phyloP scores from a whole-genome alignment of 1,139 yeast species.

The Pichia sp. region DNA sequence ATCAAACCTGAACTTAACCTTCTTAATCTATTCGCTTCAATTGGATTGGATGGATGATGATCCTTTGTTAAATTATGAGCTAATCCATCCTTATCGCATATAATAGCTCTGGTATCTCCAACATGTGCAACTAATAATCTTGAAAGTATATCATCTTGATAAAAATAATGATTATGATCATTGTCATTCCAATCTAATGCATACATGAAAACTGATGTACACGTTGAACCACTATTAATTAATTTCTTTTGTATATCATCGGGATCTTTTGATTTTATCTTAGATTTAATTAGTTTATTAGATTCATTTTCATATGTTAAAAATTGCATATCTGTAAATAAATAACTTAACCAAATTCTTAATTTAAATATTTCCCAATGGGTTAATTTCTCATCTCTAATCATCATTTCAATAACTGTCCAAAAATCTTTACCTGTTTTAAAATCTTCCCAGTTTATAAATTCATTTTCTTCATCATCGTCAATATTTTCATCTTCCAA shows the following conservation, averaged over 20 bases:
- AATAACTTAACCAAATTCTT: slow-evolving; percentile 25
- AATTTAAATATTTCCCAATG: slow-evolving; percentile 28
- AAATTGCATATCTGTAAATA: slow-evolving; percentile 29
- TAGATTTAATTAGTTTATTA: slow-evolving; percentile 15
- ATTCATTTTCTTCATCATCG: slow-evolving; percentile 1
- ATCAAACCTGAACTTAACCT: slow-evolving; percentile 68
- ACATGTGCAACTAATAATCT: slow-evolving; percentile 78
- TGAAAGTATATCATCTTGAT: slow-evolving; percentile 57
- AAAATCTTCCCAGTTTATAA: slow-evolving; percentile 11
- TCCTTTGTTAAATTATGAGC: slow-evolving; percentile 73
- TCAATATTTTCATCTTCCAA: neutral
- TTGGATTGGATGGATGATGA: slow-evolving; percentile 84
- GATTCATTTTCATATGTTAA: slow-evolving; percentile 24
- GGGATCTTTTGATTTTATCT: slow-evolving; percentile 1
- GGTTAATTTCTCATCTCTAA: slow-evolving; percentile 11
- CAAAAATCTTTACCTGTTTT: slow-evolving; percentile 16
- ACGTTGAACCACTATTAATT: slow-evolving; percentile 66
- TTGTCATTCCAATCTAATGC: slow-evolving; percentile 36
- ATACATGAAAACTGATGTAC: slow-evolving; percentile 71
- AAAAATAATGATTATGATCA: slow-evolving; percentile 50
- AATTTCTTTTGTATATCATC: slow-evolving; percentile 8
- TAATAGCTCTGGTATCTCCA: slow-evolving; percentile 90
- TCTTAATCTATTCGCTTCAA: slow-evolving; percentile 67
- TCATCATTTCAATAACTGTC: slow-evolving; percentile 17
- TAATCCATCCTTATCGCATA: slow-evolving; percentile 68